These are phyloP conservation scores for Capsella rubella DNA, from an alignment of 441 rosid genomes.

Conservation along the genomic window DNA sequence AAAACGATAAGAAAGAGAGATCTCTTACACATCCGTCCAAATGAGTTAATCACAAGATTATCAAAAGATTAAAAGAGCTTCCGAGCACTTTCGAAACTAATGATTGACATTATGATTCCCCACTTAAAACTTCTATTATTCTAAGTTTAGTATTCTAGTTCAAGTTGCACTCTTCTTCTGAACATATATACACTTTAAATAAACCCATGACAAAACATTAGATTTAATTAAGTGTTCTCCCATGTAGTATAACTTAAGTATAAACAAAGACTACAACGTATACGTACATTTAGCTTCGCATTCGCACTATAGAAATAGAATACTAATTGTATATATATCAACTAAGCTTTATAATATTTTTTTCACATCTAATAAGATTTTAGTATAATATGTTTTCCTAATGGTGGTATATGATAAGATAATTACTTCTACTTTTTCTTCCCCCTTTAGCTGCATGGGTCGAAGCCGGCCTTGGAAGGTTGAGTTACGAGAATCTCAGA, in stretches of 20 bases:
- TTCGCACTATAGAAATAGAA: conserved; percentile 8
- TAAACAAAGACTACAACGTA: conserved; percentile 35
- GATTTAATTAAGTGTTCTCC: background rate
- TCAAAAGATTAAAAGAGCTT: conserved; percentile 36
- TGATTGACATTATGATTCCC: conserved; percentile 44
- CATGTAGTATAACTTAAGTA: conserved; percentile 1
- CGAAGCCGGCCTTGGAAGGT: conserved; percentile 58
- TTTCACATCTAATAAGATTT: background rate
- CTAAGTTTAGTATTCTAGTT: conserved; percentile 3
- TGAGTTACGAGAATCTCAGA: conserved; percentile 76
- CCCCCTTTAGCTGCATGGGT: conserved; percentile 32
- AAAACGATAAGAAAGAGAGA: background rate
- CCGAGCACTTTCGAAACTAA: conserved; percentile 46
- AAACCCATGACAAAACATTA: background rate
- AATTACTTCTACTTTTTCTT: background rate
- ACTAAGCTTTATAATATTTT: conserved; percentile 25
- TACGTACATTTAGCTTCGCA: conserved; percentile 24
- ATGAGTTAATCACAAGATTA: conserved; percentile 33
- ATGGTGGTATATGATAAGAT: conserved; percentile 21
- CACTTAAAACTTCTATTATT: conserved; percentile 15
- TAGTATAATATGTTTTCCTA: conserved; percentile 16
- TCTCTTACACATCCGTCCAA: conserved; percentile 38
- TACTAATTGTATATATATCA: conserved; percentile 1
- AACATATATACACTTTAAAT: background rate
- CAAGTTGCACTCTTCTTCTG: conserved; percentile 30